phyloP scores from a whole-genome alignment of 352 stramenopile species.

The Albugo laibachii region DNA sequence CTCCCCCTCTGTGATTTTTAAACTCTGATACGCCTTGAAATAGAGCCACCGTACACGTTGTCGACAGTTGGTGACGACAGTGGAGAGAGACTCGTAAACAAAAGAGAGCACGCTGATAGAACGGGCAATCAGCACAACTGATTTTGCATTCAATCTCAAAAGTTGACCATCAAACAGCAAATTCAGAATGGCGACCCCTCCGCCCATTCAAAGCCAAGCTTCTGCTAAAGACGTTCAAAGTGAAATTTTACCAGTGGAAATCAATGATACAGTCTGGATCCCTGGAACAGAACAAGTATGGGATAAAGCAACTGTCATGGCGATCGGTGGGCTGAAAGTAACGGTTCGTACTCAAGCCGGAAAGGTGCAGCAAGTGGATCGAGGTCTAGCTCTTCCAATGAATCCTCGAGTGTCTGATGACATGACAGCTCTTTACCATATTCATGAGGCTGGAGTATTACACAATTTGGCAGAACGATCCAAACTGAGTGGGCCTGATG shows the following conservation, averaged over 20 bases:
- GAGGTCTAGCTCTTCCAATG: constrained; percentile 34
- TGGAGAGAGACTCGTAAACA: too few relatives aligned
- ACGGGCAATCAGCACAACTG: too few relatives aligned
- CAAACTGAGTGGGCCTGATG: constrained; percentile 61
- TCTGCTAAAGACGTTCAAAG: constrained; percentile 36
- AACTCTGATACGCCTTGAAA: too few relatives aligned
- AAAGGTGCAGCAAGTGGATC: constrained; percentile 76
- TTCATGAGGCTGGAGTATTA: constrained; percentile 88
- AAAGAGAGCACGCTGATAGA: too few relatives aligned
- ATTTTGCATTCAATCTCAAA: too few relatives aligned
- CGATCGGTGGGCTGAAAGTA: constrained; percentile 69
- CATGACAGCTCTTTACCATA: constrained; percentile 90
- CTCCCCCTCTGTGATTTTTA: too few relatives aligned
- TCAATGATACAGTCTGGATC: constrained; percentile 57
- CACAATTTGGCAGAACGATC: constrained; percentile 89
- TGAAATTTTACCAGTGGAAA: constrained; percentile 55
- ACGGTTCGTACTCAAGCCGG: constrained; percentile 63
- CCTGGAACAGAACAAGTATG: constrained; percentile 49
- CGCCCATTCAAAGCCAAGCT: constrained; percentile 44
- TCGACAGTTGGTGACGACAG: too few relatives aligned
- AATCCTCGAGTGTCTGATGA: constrained; percentile 78
- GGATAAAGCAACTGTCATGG: constrained; percentile 66
- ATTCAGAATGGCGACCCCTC: constrained; percentile 31
- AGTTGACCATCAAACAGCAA: too few relatives aligned
- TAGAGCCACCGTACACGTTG: too few relatives aligned